A percentile compares a stretch with the other conserved stretches of the same genome.
Evolutionary conservation across 2,329 filamentous ascomycete genomes (phyloP).

Genomic region (Thielaviopsis populi): DNA sequence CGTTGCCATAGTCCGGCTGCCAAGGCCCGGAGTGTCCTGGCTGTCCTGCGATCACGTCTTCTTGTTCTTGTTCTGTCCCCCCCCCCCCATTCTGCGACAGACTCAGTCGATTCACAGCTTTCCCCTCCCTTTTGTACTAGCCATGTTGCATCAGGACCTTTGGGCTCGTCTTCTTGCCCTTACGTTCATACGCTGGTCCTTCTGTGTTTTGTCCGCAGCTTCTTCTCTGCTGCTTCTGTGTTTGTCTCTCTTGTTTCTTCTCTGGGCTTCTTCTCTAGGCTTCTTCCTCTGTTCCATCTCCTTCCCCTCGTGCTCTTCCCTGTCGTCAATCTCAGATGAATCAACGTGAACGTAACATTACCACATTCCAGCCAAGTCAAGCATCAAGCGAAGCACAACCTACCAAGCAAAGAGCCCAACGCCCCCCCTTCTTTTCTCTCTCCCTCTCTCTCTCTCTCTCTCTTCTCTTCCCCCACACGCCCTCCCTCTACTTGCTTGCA

Average conservation of each 20-base stretch:
- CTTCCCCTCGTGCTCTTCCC: neutral
- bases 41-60: neutral
- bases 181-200: neutral
- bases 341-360: neutral
- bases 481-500: neutral
- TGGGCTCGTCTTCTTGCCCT: neutral
- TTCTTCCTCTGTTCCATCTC: no score
- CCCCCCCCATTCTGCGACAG: neutral
- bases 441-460: neutral
- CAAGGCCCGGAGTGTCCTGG: neutral
- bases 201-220: neutral
- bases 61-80: neutral
- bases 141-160: neutral
- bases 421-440: neutral
- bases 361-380: neutral
- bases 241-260: neutral
- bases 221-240: neutral
- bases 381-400: neutral
- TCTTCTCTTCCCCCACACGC: neutral
- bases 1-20: no score
- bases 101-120: no score
- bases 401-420: no score
- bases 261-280: neutral
- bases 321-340: neutral
- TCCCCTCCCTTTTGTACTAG: neutral